These are phyloP conservation scores for Cordyceps pruinosa DNA, from an alignment of 2,329 filamentous ascomycete species.

Conservation along the genomic window DNA sequence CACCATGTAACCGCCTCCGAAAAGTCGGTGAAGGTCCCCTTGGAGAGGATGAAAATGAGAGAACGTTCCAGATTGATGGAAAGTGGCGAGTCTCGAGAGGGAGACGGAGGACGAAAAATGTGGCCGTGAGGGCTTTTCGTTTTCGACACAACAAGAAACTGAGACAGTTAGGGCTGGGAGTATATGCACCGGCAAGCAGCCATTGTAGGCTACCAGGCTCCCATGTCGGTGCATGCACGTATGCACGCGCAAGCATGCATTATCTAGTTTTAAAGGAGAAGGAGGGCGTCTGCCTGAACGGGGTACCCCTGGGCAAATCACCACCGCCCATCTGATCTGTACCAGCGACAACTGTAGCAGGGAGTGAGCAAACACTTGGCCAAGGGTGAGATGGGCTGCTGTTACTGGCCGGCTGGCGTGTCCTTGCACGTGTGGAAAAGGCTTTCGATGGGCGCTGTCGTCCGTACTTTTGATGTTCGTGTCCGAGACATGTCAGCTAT, in stretches of 20 bases:
- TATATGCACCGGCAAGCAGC: background rate
- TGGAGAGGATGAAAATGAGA: background rate
- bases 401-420: background rate
- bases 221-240: background rate
- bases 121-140: background rate
- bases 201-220: background rate
- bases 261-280: constrained; percentile 6
- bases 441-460: background rate
- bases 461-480: background rate
- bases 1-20: constrained; percentile 20
- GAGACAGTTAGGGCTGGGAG: constrained; percentile 9
- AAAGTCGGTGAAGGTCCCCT: constrained; percentile 26
- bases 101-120: background rate
- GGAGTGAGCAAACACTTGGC: background rate
- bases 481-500: background rate
- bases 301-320: constrained; percentile 7
- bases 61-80: constrained; percentile 6
- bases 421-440: background rate
- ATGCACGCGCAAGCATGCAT: constrained; percentile 8
- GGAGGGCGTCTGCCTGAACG: background rate
- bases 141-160: background rate
- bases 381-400: background rate
- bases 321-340: background rate
- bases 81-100: background rate
- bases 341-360: constrained; percentile 1